A percentile compares a stretch with the other conserved stretches of the same genome.
These are phyloP conservation scores for Candida hungchunana DNA, from an alignment of 805 yeast genomes.

Conservation along the genomic window DNA sequence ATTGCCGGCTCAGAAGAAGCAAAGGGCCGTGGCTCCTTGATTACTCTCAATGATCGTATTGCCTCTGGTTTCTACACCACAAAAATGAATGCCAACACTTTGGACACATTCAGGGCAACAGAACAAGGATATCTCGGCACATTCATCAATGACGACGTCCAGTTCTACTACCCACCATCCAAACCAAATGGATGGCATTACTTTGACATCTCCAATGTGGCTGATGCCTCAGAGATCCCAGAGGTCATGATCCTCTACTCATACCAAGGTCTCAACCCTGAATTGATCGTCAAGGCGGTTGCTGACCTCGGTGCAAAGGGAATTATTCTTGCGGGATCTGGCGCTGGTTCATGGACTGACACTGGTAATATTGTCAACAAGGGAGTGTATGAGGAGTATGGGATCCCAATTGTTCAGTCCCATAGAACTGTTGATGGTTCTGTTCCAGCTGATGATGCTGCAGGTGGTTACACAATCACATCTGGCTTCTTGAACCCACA, in stretches of 20 bases:
- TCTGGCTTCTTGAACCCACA: constrained; percentile 63
- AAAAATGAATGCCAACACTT: constrained; percentile 61
- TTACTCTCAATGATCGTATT: constrained; percentile 61
- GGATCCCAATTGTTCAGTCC: constrained; percentile 54
- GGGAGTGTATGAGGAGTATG: constrained; percentile 30
- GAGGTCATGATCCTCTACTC: constrained; percentile 55
- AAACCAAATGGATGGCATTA: constrained; percentile 36
- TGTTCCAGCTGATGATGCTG: constrained; percentile 52
- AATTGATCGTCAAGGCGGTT: constrained; percentile 41
- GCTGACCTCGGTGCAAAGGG: constrained; percentile 45
- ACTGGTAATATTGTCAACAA: constrained; percentile 44
- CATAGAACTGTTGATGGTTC: constrained; percentile 65
- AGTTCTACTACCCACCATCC: constrained; percentile 56
- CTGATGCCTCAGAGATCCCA: constrained; percentile 23
- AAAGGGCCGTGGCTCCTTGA: constrained; percentile 57
- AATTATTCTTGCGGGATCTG: constrained; percentile 61
- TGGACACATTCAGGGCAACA: constrained; percentile 61
- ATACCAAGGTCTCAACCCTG: constrained; percentile 53
- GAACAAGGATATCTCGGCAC: constrained; percentile 69
- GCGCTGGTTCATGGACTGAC: constrained; percentile 51
- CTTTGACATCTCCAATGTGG: constrained; percentile 31
- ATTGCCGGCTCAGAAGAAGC: constrained; percentile 50
- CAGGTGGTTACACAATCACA: constrained; percentile 38
- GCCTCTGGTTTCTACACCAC: constrained; percentile 65
- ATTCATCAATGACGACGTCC: constrained; percentile 59